Base-by-base conservation (phyloP, 768 basidiomycete genomes). In the Trametes sanguinea region DNA sequence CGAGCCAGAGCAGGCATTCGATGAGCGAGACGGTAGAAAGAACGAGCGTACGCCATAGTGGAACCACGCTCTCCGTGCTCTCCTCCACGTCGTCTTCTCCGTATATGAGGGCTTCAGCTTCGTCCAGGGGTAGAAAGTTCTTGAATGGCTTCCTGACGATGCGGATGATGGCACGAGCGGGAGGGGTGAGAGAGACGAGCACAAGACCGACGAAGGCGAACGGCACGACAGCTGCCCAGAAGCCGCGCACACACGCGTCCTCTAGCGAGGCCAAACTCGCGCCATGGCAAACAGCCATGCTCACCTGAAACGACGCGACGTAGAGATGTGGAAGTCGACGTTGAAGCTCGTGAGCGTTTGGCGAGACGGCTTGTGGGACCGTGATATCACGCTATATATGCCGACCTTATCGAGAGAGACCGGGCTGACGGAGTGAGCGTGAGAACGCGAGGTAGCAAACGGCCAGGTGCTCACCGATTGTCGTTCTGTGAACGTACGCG, bases 41-140 rank as follows among this genome's bases (percentile, higher is more conserved):
- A n/a, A 83, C 65, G 46, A 85, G 63, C 2, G 85, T 83, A 43
- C 84, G 83, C 86, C 88, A 89, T 7, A 88, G 75, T 0, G 84
- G 82, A 11, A 78, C 75, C 1, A 60, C 45, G 6, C 46, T 47
- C n/a, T 55, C 51, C 53, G 54, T 32, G 22, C 47, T 55, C 13
- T 59, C 58, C 14, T 57, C 58, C 4, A 27, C 51, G 8, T 17
- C 54, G 2, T 59, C 60, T 2, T 65, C 61, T 37, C 47, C 52
- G 4, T 66, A 58, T 8, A 67, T 51, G 10, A 72, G 60, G 1
- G 68, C 72, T 51, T 74, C 68, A 4, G 74, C 74, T 45, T 75
- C 72, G 11, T 40, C 30, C 1, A 75, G 58, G 10, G 74, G 64
- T 14, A 75, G 60, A 53, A 71, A 72, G 30, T 63, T 56, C 3